Percentiles rank a stretch among this genome's conserved stretches.
phyloP scores from a whole-genome alignment of 192 early-diverging fungal genomes.

The Geranomyces michiganensis region DNA sequence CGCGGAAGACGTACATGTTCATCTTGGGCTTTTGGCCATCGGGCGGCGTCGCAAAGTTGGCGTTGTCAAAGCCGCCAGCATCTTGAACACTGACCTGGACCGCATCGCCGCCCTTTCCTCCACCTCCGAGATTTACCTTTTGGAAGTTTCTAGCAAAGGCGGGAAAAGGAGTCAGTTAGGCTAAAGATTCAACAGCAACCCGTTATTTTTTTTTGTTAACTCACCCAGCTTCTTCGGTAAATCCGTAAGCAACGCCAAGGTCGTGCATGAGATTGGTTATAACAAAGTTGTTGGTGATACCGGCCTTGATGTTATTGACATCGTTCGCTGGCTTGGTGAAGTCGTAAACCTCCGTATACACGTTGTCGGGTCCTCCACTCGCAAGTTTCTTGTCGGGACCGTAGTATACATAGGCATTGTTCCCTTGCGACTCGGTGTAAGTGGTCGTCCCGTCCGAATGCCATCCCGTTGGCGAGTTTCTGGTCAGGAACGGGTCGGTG shows the following conservation, averaged over 20 bases:
- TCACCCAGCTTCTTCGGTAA: slow-evolving; percentile 45
- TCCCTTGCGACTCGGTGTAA: slow-evolving; percentile 44
- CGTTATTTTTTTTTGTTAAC: no score
- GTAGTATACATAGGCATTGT: slow-evolving; percentile 31
- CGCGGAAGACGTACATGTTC: slow-evolving; percentile 53
- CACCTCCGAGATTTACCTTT: slow-evolving; percentile 5
- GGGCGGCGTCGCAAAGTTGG: slow-evolving; percentile 64
- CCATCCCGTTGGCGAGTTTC: slow-evolving; percentile 49
- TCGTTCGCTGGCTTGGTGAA: slow-evolving; percentile 8
- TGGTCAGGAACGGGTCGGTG: slow-evolving; percentile 27
- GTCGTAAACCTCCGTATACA: slow-evolving; percentile 26
- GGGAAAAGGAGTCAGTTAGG: no score
- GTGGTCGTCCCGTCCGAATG: slow-evolving; percentile 34
- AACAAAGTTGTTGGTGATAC: slow-evolving; percentile 34
- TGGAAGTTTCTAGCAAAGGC: slow-evolving; percentile 77
- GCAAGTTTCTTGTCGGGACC: not conserved
- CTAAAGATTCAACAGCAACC: no score
- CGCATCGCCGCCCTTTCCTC: slow-evolving; percentile 28
- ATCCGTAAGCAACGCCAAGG: slow-evolving; percentile 64
- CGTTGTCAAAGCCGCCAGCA: slow-evolving; percentile 52
- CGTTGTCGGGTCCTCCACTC: not conserved
- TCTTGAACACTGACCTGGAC: slow-evolving; percentile 51
- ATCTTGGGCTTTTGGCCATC: slow-evolving; percentile 53
- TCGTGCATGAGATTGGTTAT: slow-evolving; percentile 51
- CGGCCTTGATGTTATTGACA: slow-evolving; percentile 23